Percentiles rank a stretch among this genome's conserved stretches.
Conservation (phyloP, 768 basidiomycete genomes). For the Leccinum barrowsii region DNA sequence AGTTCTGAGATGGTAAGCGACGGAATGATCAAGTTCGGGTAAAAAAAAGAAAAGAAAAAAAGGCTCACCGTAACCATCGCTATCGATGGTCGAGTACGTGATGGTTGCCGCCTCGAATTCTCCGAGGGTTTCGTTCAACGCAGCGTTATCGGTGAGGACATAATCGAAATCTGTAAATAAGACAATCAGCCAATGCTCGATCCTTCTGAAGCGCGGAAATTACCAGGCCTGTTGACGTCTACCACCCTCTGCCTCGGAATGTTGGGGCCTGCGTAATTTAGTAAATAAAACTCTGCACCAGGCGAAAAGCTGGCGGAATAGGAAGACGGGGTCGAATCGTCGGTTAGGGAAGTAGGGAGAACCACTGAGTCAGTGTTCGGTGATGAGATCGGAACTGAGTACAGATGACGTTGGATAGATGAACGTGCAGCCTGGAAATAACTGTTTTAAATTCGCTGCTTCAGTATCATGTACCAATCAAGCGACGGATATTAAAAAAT, state of each 20-base stretch:
- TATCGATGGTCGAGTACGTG: slow-evolving; percentile 66
- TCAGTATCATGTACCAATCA: slow-evolving; percentile 20
- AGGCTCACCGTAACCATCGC: slow-evolving; percentile 71
- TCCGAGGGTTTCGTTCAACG: slow-evolving; percentile 57
- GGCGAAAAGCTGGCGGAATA: slow-evolving; percentile 80
- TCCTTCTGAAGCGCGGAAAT: slow-evolving; percentile 15
- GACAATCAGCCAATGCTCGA: neutral
- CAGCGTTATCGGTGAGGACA: slow-evolving; percentile 67
- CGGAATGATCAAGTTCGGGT: slow-evolving; percentile 11
- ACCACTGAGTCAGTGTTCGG: slow-evolving; percentile 30
- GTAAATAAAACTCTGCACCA: slow-evolving; percentile 75
- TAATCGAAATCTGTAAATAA: slow-evolving; percentile 52
- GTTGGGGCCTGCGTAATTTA: slow-evolving; percentile 75
- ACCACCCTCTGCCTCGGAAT: slow-evolving; percentile 87
- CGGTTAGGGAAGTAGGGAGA: slow-evolving; percentile 51
- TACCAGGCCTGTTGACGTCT: slow-evolving; percentile 46
- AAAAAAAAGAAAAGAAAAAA: slow-evolving; percentile 2
- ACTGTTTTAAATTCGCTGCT: slow-evolving; percentile 38
- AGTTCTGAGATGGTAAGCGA: slow-evolving; percentile 52
- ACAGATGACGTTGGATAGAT: slow-evolving; percentile 81
- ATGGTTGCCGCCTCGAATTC: slow-evolving; percentile 73
- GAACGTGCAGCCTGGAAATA: slow-evolving; percentile 89
- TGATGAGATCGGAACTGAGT: slow-evolving; percentile 69
- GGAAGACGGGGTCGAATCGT: slow-evolving; percentile 47
- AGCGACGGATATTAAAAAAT: slow-evolving; percentile 31